Evolutionary conservation across 139 green algal genomes (phyloP), one percentile per base, ranked within the genome.

Genomic region (Axilococcus clingmanii): DNA sequence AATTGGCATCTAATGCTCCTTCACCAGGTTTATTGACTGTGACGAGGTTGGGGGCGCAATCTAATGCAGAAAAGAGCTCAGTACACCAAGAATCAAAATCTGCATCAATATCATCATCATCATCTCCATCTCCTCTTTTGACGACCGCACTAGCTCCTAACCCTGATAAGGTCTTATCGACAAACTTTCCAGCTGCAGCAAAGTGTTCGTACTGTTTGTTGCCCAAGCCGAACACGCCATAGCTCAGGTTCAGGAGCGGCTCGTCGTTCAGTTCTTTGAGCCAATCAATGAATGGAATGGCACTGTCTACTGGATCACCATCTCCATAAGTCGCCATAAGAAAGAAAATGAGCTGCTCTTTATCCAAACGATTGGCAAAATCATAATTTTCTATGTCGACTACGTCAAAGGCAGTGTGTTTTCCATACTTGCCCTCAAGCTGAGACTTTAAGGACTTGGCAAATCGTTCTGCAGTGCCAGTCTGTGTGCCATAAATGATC

Each of bases 161-260:
- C 17, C 63, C 63, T 17, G 57, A 64, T 61, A 97, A 53, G 0
- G 53, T 47, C 34, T 79, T 86, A 56, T 88, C 51, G 28, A 91
- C 68, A 28, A 78, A 71, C 55, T 86, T 84, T 30, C 87, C 86
- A 35, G 90, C 76, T 0, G 77, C 71, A 55, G 86, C 91, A 71
- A 96, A 98, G 72, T 96, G 88, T 74, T 98, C 91, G 50, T 98
- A 98, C 78, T 95, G 85, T 55, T 78, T 85, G 75, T 97, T 98
- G 35, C 91, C 91, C 24, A 98, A 73, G 5, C 81, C 91, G 75
- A 98, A 97, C 28, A 97, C 86, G 14, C 61, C 84, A 45, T 79
- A 96, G 0, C 33, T 53, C 2, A 91, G 54, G 17, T 58, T 69
- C 71, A 89, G 53, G 4, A 24, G 16, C 24, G n/a, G 35, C 24